These are phyloP conservation scores for Naganishia antarctica DNA, from an alignment of 768 basidiomycete genomes.

Conservation along the genomic window DNA sequence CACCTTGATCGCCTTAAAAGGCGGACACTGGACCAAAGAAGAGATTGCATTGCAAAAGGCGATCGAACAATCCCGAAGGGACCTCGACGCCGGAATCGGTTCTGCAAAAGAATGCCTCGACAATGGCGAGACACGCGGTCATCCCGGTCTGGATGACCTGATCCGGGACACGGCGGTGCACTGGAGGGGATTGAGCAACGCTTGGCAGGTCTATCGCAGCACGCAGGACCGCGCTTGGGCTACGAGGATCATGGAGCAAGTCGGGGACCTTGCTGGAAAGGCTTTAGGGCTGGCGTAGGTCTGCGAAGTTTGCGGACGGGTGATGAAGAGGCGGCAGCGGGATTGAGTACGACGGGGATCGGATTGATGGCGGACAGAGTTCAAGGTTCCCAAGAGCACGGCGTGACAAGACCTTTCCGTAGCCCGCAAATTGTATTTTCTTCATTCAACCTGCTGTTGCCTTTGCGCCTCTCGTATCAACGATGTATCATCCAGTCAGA, in stretches of 20 bases:
- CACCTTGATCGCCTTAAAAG: constrained; percentile 16
- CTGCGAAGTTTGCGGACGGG: too few species aligned
- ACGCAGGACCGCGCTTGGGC: constrained; percentile 14
- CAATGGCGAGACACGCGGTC: neutral
- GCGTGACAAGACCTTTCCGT: too few species aligned
- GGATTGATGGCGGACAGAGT: too few species aligned
- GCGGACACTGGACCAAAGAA: constrained; percentile 27
- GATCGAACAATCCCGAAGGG: neutral
- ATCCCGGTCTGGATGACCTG: constrained; percentile 23
- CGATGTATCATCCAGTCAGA: too few species aligned
- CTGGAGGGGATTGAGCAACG: constrained; percentile 9
- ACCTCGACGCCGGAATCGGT: constrained; percentile 22
- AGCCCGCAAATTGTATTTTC: too few species aligned
- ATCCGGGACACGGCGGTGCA: constrained; percentile 20
- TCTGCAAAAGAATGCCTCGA: constrained; percentile 21
- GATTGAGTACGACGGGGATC: too few species aligned
- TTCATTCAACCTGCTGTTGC: too few species aligned
- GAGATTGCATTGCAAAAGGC: constrained; percentile 22
- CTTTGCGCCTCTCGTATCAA: too few species aligned
- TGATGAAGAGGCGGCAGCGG: too few species aligned
- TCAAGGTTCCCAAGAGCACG: too few species aligned
- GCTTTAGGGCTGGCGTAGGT: constrained; percentile 18
- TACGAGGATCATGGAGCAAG: neutral
- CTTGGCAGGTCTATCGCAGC: constrained; percentile 18
- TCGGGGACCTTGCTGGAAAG: constrained; percentile 18